Base-by-base conservation (phyloP, 345 rosid species). In the Eucalyptus sp. region DNA sequence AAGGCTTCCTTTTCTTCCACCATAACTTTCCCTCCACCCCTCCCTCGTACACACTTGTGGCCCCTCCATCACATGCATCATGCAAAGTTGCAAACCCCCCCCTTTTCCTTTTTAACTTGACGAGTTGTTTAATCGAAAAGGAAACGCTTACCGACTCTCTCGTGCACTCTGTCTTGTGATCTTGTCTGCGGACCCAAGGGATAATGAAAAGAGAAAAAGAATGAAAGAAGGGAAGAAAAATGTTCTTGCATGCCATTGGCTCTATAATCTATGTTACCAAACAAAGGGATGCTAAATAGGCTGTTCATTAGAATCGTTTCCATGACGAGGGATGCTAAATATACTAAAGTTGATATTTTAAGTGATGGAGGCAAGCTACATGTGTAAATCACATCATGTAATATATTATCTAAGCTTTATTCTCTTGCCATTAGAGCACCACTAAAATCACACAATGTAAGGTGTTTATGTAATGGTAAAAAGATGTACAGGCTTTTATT, bases 61-160 rank as follows among this genome's bases (percentile, higher is more conserved):
- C 66, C 90, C 88, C 88, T 86, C 88, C 88, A 48, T 87, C 90
- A 89, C 90, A 89, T 89, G 90, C 90, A 76, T 41, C 84, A 24
- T 76, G 84, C 84, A 41, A 41, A 20, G 41, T 41, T 41, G 41
- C 41, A 41, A 41, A 41, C 41, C 41, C 41, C n/a, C n/a, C 37
- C 10, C 80, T 37, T 76, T 76, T 41, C 48, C 84, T 76, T 20
- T 41, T 22, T 22, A 76, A 41, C 84, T 76, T 20, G 84, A 76
- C 84, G 41, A 76, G 84, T 76, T 76, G 84, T 76, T 41, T 76
- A 76, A 76, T 41, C 84, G 27, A 76, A 76, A 76, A 10, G 84
- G 48, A 37, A 76, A 76, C 14, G 48, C 84, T 20, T 11, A 41
- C 13, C 84, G 48, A 76, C 84, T 43, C 24, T 76, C 84, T 11